Evolutionary conservation across 2,329 filamentous ascomycete genomes (phyloP), one percentile per base, ranked within the genome.

Genomic region (Thielaviopsis euricoi): DNA sequence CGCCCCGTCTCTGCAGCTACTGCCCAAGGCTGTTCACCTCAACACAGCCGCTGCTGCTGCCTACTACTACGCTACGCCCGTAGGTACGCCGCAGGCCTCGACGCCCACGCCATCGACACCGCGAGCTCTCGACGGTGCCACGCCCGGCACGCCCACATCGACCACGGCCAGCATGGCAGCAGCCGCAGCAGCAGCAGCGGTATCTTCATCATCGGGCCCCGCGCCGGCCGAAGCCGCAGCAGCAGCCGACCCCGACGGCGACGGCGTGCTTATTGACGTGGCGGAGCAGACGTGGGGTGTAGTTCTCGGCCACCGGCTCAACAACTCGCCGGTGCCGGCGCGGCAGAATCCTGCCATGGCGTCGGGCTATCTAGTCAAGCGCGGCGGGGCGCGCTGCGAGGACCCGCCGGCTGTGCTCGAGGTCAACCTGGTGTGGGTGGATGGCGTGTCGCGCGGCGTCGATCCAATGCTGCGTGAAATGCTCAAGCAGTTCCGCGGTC

Each of bases 271-370:
- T 12, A 71, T 87, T 19, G 87, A 93, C 65, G 70, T 80, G 1
- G 82, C 82, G 0, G 87, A 93, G 64, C 85, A 87, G 62, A 85
- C 80, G 0, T 91, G 85, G 83, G 86, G 83, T 21, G 78, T 86
- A 5, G 73, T 93, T 17, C 76, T 87, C 49, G 76, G 80, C 0
- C 84, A 88, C 66, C 76, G 81, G 15, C 73, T 85, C 17, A 81
- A 78, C 67, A 83, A 80, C 64, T 78, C 81, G 0, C 70, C 73
- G 10, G 76, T 76, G 2, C 70, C 78, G 17, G 70, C 77, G 5
- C 79, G 82, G 50, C 67, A 78, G 43, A 76, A 74, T 53, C 78
- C 79, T 0, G 74, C 81, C 0, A 74, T 85, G 1, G 74, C 79
- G 33, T 83, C 80, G 63, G 83, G 82, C 4, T 86, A 85, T 65